Conservation (phyloP, 2,329 filamentous ascomycete genomes). For the Neofusicoccum cordaticola region DNA sequence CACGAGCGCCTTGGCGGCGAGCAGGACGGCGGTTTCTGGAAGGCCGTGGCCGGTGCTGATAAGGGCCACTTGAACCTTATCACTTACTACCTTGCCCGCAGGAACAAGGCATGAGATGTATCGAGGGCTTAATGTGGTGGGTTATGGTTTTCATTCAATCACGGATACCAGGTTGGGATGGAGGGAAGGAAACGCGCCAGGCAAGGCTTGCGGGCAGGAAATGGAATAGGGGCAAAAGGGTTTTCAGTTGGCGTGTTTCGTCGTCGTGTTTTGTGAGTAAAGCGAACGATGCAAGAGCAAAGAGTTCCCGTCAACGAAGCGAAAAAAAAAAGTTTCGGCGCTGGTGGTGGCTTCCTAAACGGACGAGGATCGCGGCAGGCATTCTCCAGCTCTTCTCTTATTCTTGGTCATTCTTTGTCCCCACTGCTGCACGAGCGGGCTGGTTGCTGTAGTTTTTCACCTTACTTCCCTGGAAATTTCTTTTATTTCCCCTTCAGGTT, state of each 20-base stretch:
- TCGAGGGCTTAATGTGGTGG: neutral
- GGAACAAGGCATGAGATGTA: constrained; percentile 49
- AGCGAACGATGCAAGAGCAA: neutral
- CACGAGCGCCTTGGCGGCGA: constrained; percentile 61
- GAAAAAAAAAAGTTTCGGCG: constrained; percentile 1
- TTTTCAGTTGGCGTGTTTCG: too few species aligned
- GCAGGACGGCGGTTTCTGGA: constrained; percentile 61
- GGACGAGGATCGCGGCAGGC: neutral
- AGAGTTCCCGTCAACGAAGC: neutral
- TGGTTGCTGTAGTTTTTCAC: neutral
- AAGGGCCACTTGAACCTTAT: constrained; percentile 75
- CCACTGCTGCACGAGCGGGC: neutral
- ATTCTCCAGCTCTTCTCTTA: neutral
- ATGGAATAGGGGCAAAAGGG: neutral
- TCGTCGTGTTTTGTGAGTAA: too few species aligned
- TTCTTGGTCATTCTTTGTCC: neutral
- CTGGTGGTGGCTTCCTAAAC: neutral
- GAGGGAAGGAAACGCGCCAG: neutral
- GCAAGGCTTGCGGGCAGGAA: neutral
- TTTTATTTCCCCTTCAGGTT: neutral
- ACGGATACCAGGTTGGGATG: neutral
- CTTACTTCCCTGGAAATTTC: neutral
- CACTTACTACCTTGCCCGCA: constrained; percentile 77
- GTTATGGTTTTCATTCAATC: neutral
- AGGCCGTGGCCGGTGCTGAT: constrained; percentile 51